Conservation (phyloP, 305 asterid genomes). For the Solanum hybrid region DNA sequence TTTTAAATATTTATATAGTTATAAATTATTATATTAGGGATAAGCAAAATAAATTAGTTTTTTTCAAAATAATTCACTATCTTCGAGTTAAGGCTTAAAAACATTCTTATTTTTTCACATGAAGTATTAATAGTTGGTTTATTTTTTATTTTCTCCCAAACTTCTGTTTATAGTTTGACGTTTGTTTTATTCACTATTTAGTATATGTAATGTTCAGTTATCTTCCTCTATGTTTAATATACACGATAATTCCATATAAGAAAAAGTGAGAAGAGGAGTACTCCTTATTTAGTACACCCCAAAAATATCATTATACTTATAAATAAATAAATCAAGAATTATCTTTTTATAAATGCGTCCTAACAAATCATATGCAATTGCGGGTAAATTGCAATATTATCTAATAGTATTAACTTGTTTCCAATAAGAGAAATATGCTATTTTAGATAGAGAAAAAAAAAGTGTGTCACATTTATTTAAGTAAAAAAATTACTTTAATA, state of each 20-base stretch:
- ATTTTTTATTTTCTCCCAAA: not conserved
- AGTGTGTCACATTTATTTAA: not conserved
- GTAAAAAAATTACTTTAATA: not conserved
- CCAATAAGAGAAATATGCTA: not conserved
- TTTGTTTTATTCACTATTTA: not conserved
- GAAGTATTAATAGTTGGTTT: not conserved
- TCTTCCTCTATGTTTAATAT: not conserved
- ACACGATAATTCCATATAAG: not conserved
- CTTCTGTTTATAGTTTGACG: not conserved
- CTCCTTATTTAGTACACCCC: no score
- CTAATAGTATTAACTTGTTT: not conserved
- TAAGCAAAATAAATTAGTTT: not conserved
- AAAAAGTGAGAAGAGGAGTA: not conserved
- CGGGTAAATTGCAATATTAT: not conserved
- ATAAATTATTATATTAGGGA: not conserved
- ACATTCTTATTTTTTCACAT: not conserved
- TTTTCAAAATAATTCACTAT: no score
- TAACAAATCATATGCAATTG: not conserved
- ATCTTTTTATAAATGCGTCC: not conserved
- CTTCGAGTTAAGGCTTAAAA: not conserved
- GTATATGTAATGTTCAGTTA: not conserved
- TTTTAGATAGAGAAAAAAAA: not conserved
- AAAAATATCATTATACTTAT: not conserved
- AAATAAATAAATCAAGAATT: not conserved
- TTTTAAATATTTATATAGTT: not conserved